Base-by-base conservation (phyloP, 1,139 yeast species). In the Candida pseudoviswanathii region DNA sequence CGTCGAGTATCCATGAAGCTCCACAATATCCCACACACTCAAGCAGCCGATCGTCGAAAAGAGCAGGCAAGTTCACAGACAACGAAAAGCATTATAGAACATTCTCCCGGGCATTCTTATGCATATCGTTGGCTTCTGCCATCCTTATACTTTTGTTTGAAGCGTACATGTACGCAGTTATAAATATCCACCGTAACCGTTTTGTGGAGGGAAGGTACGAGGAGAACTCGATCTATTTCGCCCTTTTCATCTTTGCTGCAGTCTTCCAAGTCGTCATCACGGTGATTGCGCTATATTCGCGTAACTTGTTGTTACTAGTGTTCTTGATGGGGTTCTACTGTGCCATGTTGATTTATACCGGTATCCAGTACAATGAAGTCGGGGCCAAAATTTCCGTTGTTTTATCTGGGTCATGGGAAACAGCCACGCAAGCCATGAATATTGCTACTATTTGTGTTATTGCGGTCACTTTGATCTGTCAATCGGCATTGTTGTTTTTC, bases 291-390 rank as follows among this genome's bases (percentile, higher is more conserved):
- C 62, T 80, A 22, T 57, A 62, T 45, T 65, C 74, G 11, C 68
- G 75, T 55, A 80, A 80, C 55, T 70, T 78, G 54, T 59, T 72
- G 57, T 67, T 65, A 59, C 65, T 76, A 25, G 61, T 73, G 27
- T 73, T 78, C 54, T 66, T 80, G 40, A 70, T 80, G 53, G 47
- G 70, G 11, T 80, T 80, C 55, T 73, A 75, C 54, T 67, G 67
- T n/a, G 77, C 80, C 43, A 73, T 80, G 79, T 63, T 78, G 57
- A 65, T 77, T 3, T 80, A 80, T 59, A 72, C 83, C 2, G 80
- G 81, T 8, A 70, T 80, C 37, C 84, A 80, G 58, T 79, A 70
- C 57, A 67, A 68, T 47, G 84, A 80, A 63, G 64, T 79, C 42
- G 97, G 65, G 16, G 51, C 55, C 4, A 64, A 67, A 2, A 64